Base-by-base conservation (phyloP, 768 basidiomycete genomes). In the Boletus huronensis region DNA sequence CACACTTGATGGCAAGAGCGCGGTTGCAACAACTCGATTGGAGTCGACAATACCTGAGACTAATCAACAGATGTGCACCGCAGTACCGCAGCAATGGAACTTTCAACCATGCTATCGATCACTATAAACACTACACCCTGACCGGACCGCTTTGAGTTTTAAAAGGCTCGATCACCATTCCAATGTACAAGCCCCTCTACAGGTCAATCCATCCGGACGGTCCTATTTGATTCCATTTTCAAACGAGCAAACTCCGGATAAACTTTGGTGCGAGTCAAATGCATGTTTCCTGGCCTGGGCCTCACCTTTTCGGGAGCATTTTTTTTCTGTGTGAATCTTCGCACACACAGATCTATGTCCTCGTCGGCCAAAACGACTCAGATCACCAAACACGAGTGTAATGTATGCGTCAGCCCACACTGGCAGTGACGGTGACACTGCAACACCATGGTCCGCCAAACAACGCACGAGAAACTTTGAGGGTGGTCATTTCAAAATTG, bases 401-500 rank as follows among this genome's bases (percentile, higher is more conserved):
- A 29, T 25, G 38, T 38, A 36, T 32, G n/a, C 21, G 44, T 45
- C 25, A 16, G 26, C 45, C 41, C 47, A 41, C 53, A 25, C n/a
- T n/a, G n/a, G n/a, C n/a, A n/a, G n/a, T n/a, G n/a, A n/a, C n/a
- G n/a, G n/a, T n/a, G n/a, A n/a, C n/a, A n/a, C 50, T 6, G 23
- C 39, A 17, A 9, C 50, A 40, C 32, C 26, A 28, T 19, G 39
- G 14, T 25, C 45, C 35, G 19, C 9, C 34, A 19, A 23, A 23
- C 39, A 41, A n/a, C 19, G 36, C 28, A 38, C 38, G 7, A 19
- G 32, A 54, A 58, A n/a, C n/a, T n/a, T n/a, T n/a, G 19, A 32
- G 55, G 60, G 54, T 35, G 16, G 32, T 53, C 40, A 32, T 56
- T 42, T 42, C 2, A 26, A 13, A 25, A 40, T 28, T 40, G 19